Percentiles rank a stretch among this genome's conserved stretches.
Conservation (phyloP, 768 basidiomycete species). For the Kwoniella pini region DNA sequence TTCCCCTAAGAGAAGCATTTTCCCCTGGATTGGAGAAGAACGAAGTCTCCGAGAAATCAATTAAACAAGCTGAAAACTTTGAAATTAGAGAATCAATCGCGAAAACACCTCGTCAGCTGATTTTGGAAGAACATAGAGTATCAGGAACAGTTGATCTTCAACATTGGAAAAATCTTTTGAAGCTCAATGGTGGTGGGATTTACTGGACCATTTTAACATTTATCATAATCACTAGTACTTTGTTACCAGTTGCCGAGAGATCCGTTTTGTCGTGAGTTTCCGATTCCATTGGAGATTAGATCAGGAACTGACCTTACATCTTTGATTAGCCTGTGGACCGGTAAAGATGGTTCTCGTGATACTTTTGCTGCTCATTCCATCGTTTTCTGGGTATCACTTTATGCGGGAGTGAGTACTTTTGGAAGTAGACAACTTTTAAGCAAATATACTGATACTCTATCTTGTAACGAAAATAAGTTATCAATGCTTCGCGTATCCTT, state of each 20-base stretch:
- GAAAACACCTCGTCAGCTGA: constrained; percentile 39
- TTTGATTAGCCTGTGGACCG: constrained; percentile 35
- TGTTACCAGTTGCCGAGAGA: constrained; percentile 29
- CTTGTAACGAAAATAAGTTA: no score
- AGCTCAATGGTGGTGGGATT: constrained; percentile 21
- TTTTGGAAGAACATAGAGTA: constrained; percentile 32
- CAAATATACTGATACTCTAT: background rate
- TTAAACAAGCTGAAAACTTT: constrained; percentile 12
- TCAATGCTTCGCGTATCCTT: constrained; percentile 18
- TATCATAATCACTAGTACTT: constrained; percentile 7
- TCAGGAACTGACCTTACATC: no score
- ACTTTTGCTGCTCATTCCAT: background rate
- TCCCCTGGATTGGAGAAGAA: background rate
- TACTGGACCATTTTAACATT: constrained; percentile 27
- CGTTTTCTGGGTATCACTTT: constrained; percentile 33
- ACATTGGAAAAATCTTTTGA: constrained; percentile 36
- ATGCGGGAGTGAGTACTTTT: constrained; percentile 19
- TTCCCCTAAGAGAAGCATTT: no score
- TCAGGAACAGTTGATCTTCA: constrained; percentile 25
- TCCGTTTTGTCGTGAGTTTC: constrained; percentile 33
- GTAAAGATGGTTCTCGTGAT: constrained; percentile 5
- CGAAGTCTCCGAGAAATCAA: constrained; percentile 6
- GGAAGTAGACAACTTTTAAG: background rate
- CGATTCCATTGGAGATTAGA: no score
- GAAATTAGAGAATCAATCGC: constrained; percentile 22